Conservation (phyloP, 345 rosid genomes). For the Arabidopsis arenosa region DNA sequence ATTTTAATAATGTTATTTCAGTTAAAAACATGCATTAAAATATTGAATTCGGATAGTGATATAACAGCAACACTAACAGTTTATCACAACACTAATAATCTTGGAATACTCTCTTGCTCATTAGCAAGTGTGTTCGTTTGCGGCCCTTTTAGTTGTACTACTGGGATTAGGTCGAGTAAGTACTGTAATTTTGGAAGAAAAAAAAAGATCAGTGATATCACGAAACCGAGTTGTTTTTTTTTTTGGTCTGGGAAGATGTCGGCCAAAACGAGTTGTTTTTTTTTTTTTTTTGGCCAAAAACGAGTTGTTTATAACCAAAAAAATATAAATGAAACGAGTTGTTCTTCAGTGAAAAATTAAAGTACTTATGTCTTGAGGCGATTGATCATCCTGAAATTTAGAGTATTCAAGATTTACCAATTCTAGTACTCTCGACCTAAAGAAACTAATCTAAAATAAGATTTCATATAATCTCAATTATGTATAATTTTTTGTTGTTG, state of each 20-base stretch:
- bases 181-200: background rate
- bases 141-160: constrained; percentile 16
- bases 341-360: background rate
- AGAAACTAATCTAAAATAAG: background rate
- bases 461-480: background rate
- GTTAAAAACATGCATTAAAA: no score
- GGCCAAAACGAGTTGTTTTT: no score
- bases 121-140: constrained; percentile 33
- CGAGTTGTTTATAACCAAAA: no score
- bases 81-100: background rate
- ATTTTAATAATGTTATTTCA: no score
- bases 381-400: background rate
- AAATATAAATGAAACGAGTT: background rate
- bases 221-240: background rate
- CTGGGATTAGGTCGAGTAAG: constrained; percentile 38
- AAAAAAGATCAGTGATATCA: constrained; percentile 25
- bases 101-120: constrained; percentile 32
- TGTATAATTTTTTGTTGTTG: background rate
- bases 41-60: background rate
- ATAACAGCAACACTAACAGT: background rate
- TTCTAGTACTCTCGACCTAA: background rate
- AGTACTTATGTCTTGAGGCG: constrained; percentile 1
- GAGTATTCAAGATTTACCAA: background rate
- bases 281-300: no score
- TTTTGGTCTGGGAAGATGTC: no score